Base-by-base conservation (phyloP, 768 basidiomycete species). In the Clavulina sp. region DNA sequence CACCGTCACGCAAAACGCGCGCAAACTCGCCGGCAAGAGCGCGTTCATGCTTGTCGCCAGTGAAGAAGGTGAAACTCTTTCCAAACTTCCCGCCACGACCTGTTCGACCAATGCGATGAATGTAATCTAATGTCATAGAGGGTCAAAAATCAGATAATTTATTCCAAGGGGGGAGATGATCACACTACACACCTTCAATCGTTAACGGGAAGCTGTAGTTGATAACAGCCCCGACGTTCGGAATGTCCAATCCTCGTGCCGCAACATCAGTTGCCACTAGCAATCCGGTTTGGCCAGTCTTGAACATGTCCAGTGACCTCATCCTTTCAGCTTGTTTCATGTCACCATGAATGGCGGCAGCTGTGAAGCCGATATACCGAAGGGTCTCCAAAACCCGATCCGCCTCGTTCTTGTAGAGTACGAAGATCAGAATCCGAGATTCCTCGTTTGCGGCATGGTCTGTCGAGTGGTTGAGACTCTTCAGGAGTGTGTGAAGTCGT, bases 141-240 rank as follows among this genome's bases (percentile, higher is more conserved):
- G 18, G 31, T 46, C 34, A 38, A 19, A 38, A 9, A 38, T 38
- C 34, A 38, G 9, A 19, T 38, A 38, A 38, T 19, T 9, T 38
- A 9, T 38, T 19, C 34, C 34, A 38, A 38, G 19, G 9, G 9
- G 19, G 9, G 19, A 38, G 41, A 19, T 21, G 41, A 55, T 48
- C 21, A 19, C n/a, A n/a, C 46, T 49, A 88, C 75, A 60, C 83
- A 92, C 87, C 82, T 68, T 95, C 93, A 46, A 96, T 82, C 2
- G 91, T 96, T 61, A 99, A 70, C 36, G 93, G 93, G 69, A 92
- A 96, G n/a, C 86, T 92, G 61, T 95, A 93, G 67, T 96, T 95
- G 63, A 97, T 77, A 44, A 99, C 95, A 24, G 81, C 75, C 24
- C 78, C 84, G 29, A 99, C 95, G 61, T 93, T 81, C 2, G 95